Evolutionary conservation across 1,284 basidiomycete genomes (phyloP), one percentile per base, ranked within the genome.

Genomic region (Porodaedalea pini): DNA sequence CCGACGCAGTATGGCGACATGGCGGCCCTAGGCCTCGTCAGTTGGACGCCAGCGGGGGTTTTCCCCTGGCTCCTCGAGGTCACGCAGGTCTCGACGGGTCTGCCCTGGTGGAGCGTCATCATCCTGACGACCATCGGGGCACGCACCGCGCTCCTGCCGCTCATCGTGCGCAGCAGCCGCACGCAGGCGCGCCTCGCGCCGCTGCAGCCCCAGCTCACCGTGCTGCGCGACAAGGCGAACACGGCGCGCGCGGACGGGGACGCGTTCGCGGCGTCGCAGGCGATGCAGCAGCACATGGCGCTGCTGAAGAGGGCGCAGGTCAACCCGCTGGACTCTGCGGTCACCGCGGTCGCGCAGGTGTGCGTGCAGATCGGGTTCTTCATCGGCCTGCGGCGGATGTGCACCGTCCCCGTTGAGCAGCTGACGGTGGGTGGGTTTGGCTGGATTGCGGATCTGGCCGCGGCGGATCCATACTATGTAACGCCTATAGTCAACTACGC

Each of bases 71-170:
- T 76, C 7, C 77, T 94, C 58, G 92, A 96, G 66, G 67, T 84
- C 40, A 71, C 94, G 49, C 85, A 94, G 63, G 84, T 89, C 55
- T 73, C 78, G 41, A 86, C 87, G 0, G 88, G 86, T 31, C 68
- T 94, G 57, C 90, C 92, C 2, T 94, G 92, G 92, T 92, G 92
- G 78, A 86, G 82, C 70, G 88, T 86, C 31, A 93, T 98, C 70
- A 74, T 92, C 32, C 73, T 78, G 4, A 83, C 88, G 47, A 87
- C 90, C 19, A 64, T 90, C 10, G 69, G 83, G 63, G 85, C 92
- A 72, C 88, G 92, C 36, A 58, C 83, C 4, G 62, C 80, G 32
- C 76, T 94, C 45, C 71, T 94, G 54, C 92, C 92, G 2, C 75
- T 93, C 64, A 75, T 84, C 29, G 72, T 95, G 58, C 74, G 78